phyloP scores from a whole-genome alignment of 2,329 filamentous ascomycete species.

The Fusarium temperatum region DNA sequence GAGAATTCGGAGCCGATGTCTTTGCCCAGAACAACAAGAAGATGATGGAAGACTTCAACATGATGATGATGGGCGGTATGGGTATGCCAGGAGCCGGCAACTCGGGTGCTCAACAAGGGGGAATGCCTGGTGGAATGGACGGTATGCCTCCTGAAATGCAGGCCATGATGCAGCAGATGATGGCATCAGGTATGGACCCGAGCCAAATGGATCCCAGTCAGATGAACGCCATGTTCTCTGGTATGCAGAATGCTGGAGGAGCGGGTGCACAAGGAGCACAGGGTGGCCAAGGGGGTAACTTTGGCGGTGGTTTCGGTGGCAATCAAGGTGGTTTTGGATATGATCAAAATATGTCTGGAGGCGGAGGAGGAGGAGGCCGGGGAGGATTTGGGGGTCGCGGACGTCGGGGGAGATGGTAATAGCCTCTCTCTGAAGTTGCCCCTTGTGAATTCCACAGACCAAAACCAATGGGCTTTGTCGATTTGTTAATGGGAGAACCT shows the following conservation, averaged over 20 bases:
- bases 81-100: slow-evolving; percentile 52
- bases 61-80: slow-evolving; percentile 71
- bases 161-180: slow-evolving; percentile 76
- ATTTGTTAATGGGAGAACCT: slow-evolving; percentile 38
- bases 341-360: slow-evolving; percentile 57
- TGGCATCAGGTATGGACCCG: slow-evolving; percentile 71
- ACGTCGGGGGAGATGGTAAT: slow-evolving; percentile 40
- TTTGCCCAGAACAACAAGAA: slow-evolving; percentile 77
- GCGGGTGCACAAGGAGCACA: slow-evolving; percentile 53
- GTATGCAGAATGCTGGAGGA: slow-evolving; percentile 61
- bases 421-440: too few species aligned
- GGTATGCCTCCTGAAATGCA: slow-evolving; percentile 74
- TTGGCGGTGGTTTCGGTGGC: slow-evolving; percentile 63
- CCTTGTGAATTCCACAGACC: background rate
- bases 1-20: slow-evolving; percentile 75
- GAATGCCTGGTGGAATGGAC: slow-evolving; percentile 65
- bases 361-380: slow-evolving; percentile 47
- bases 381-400: slow-evolving; percentile 46
- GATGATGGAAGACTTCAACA: slow-evolving; percentile 75
- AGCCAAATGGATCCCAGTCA: slow-evolving; percentile 71
- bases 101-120: slow-evolving; percentile 45
- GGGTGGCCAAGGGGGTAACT: slow-evolving; percentile 61
- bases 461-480: slow-evolving; percentile 23
- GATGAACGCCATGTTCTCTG: slow-evolving; percentile 68
- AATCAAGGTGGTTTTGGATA: slow-evolving; percentile 63